Percentiles rank a stretch among this genome's conserved stretches.
These are phyloP conservation scores for Zalerion maritima DNA, from an alignment of 495 filamentous ascomycete genomes.

Conservation along the genomic window DNA sequence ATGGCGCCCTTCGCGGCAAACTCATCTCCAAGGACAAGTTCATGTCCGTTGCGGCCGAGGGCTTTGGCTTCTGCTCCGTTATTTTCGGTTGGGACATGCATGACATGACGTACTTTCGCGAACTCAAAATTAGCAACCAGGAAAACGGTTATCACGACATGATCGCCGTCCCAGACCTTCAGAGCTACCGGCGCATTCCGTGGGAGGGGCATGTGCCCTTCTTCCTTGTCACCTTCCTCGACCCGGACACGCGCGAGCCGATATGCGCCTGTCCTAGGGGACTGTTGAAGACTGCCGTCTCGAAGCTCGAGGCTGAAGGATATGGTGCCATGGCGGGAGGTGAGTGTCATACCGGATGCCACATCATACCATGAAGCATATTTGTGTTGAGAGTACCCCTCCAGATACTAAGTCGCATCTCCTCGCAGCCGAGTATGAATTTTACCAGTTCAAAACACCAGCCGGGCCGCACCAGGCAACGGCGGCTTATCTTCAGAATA, in stretches of 20 bases:
- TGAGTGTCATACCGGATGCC: slow-evolving; percentile 22
- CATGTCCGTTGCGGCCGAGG: slow-evolving; percentile 61
- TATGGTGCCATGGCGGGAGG: slow-evolving; percentile 87
- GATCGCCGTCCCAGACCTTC: slow-evolving; percentile 68
- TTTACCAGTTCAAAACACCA: slow-evolving; percentile 81
- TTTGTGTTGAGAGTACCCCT: slow-evolving; percentile 1
- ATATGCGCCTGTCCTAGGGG: slow-evolving; percentile 74
- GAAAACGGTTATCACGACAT: slow-evolving; percentile 89
- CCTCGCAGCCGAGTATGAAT: slow-evolving; percentile 79
- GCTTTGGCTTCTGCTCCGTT: slow-evolving; percentile 95
- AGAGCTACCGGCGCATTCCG: slow-evolving; percentile 74
- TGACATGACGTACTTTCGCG: slow-evolving; percentile 71
- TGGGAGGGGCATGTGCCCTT: slow-evolving; percentile 93
- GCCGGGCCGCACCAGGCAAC: slow-evolving; percentile 32
- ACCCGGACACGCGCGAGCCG: slow-evolving; percentile 52
- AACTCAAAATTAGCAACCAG: slow-evolving; percentile 79
- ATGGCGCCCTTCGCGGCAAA: slow-evolving; percentile 84
- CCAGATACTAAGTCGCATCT: slow-evolving; percentile 3
- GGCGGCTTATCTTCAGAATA: slow-evolving; percentile 56
- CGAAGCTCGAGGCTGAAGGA: slow-evolving; percentile 49
- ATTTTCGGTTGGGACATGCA: slow-evolving; percentile 99
- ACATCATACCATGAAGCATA: background rate
- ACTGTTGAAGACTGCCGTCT: slow-evolving; percentile 49
- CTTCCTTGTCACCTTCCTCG: slow-evolving; percentile 79
- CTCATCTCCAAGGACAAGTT: slow-evolving; percentile 95